Evolutionary conservation across 805 yeast species (phyloP).

Genomic region (Wickerhamiella occidentalis): DNA sequence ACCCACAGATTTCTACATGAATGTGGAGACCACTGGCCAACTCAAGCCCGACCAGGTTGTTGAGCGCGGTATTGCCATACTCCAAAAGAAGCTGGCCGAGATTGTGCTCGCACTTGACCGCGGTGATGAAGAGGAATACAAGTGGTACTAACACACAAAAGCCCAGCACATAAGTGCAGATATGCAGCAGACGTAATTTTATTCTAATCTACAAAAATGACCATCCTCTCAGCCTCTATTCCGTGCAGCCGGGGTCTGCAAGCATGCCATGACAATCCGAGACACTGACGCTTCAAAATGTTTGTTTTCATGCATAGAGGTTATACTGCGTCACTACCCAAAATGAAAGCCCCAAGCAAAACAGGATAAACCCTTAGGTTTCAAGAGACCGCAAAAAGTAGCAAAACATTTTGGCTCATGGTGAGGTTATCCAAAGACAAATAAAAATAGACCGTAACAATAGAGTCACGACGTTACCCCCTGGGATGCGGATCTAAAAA

Average conservation of each 20-base stretch:
- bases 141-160: slow-evolving; percentile 16
- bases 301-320: not conserved
- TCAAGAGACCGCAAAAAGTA: not conserved
- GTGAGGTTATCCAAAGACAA: not conserved
- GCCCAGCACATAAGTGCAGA: too few relatives aligned
- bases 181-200: not conserved
- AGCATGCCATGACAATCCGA: too few relatives aligned
- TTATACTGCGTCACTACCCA: not conserved
- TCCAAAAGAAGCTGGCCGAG: slow-evolving; percentile 84
- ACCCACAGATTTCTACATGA: slow-evolving; percentile 72
- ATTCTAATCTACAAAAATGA: not conserved
- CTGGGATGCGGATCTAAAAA: not conserved
- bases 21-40: slow-evolving; percentile 86
- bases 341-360: not conserved
- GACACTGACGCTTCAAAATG: not conserved
- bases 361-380: not conserved
- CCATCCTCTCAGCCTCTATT: not conserved
- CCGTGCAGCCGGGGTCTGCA: too few relatives aligned
- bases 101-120: slow-evolving; percentile 55
- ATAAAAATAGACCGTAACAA: not conserved
- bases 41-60: slow-evolving; percentile 85
- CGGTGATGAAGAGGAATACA: slow-evolving; percentile 22
- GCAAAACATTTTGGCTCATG: not conserved
- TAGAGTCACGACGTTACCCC: too few relatives aligned
- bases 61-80: slow-evolving; percentile 64